Evolutionary conservation across 768 basidiomycete genomes (phyloP).

Genomic region (Termitomyces sp.): DNA sequence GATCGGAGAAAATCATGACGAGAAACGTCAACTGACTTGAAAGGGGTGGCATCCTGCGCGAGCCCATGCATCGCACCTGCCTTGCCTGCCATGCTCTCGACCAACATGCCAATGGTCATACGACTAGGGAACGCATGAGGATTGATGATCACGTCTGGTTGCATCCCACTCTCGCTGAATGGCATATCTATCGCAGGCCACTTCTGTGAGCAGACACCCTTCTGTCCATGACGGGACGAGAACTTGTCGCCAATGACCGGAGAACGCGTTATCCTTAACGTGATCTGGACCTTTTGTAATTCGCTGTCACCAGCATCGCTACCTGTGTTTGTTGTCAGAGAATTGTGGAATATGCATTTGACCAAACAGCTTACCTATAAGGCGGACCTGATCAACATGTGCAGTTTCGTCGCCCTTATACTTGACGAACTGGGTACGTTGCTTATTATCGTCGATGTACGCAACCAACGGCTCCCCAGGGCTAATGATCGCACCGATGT

Average conservation of each 20-base stretch:
- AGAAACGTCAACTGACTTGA: conserved; percentile 64
- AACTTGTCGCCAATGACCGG: conserved; percentile 99
- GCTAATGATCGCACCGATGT: conserved; percentile 64
- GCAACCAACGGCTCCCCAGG: conserved; percentile 83
- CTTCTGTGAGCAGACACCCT: conserved; percentile 99
- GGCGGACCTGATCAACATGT: conserved; percentile 87
- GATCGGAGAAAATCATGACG: conserved; percentile 15
- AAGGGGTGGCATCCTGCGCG: conserved; percentile 97
- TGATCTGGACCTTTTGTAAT: conserved; percentile 91
- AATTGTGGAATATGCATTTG: not conserved
- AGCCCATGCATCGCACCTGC: conserved; percentile 98
- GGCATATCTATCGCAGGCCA: conserved; percentile 99
- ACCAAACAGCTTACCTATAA: conserved; percentile 65
- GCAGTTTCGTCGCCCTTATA: conserved; percentile 96
- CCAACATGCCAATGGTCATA: conserved; percentile 99
- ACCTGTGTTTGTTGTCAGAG: conserved; percentile 42
- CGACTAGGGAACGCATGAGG: conserved; percentile 99
- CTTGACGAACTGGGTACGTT: conserved; percentile 82
- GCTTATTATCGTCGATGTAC: conserved; percentile 83
- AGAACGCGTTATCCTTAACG: conserved; percentile 87
- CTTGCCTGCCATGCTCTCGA: conserved; percentile 99
- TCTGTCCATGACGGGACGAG: conserved; percentile 98
- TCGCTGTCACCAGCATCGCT: conserved; percentile 85
- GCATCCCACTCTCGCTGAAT: conserved; percentile 97
- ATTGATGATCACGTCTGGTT: conserved; percentile 99